Evolutionary conservation across 2,329 filamentous ascomycete species (phyloP).

Genomic region (Cordyceps tenuipes): DNA sequence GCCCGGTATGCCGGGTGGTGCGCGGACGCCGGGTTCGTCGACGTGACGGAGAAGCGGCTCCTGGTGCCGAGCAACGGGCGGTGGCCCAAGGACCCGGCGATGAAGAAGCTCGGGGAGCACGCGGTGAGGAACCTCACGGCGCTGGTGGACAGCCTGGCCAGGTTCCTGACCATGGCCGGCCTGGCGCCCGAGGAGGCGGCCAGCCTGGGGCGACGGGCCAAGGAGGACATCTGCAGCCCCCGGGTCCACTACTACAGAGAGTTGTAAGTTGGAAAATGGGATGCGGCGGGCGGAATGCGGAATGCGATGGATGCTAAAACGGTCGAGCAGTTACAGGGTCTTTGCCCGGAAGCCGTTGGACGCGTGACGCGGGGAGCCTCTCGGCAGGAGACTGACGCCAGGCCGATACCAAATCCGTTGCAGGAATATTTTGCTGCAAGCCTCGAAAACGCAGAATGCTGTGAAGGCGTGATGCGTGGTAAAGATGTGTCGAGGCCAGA

Average conservation of each 20-base stretch:
- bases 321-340: not conserved
- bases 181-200: not conserved
- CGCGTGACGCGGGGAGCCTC: not conserved
- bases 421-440: too few species aligned
- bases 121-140: not conserved
- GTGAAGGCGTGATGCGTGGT: too few species aligned
- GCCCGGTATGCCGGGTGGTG: not conserved
- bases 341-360: not conserved
- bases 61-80: not conserved
- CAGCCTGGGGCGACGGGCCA: not conserved
- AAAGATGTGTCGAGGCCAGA: too few species aligned
- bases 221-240: not conserved
- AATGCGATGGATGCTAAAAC: not conserved
- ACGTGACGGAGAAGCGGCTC: not conserved
- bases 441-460: too few species aligned
- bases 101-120: not conserved
- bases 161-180: not conserved
- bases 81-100: not conserved
- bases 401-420: too few species aligned
- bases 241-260: not conserved
- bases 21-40: not conserved
- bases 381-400: too few species aligned
- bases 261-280: not conserved
- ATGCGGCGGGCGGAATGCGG: not conserved
- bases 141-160: not conserved